Evolutionary conservation across 2,329 filamentous ascomycete genomes (phyloP).

Genomic region (Rhynchosporium secalis): DNA sequence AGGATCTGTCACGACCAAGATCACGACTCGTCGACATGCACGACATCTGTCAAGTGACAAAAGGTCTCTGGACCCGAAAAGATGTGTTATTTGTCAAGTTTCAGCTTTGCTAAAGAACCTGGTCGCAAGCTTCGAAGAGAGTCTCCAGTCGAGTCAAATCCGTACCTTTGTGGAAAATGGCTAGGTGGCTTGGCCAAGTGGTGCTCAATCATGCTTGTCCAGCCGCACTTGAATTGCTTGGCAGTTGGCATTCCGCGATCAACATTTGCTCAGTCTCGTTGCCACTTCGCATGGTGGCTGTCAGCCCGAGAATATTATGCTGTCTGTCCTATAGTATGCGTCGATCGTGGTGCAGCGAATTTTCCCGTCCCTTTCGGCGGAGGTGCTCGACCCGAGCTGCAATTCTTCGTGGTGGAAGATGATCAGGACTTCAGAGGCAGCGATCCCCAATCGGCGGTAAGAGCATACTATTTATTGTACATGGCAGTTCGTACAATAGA

Average conservation of each 20-base stretch:
- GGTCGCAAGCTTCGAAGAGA: not conserved
- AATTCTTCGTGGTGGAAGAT: not conserved
- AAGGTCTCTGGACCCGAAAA: not conserved
- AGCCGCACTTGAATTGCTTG: not conserved
- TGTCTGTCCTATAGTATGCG: not conserved
- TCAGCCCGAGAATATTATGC: not conserved
- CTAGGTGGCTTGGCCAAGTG: slow-evolving; percentile 8
- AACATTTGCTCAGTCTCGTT: not conserved
- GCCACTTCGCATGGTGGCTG: not conserved
- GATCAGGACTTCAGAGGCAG: not conserved
- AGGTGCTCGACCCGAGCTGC: not conserved
- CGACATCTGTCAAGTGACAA: not conserved
- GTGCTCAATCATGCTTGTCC: slow-evolving; percentile 7
- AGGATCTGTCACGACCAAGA: slow-evolving; percentile 8
- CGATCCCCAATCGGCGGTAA: too few species aligned
- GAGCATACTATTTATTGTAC: not conserved
- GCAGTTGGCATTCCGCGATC: not conserved
- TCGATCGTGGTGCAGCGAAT: not conserved
- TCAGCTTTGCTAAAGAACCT: not conserved
- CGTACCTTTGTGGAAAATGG: not conserved
- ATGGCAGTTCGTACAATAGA: not conserved
- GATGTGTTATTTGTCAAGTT: not conserved
- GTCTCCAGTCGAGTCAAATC: not conserved
- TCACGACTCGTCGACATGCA: not conserved
- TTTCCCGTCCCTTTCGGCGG: not conserved